Evolutionary conservation across 2,329 filamentous ascomycete species (phyloP), one percentile per base, ranked within the genome.

Genomic region (Xylaria sp.): DNA sequence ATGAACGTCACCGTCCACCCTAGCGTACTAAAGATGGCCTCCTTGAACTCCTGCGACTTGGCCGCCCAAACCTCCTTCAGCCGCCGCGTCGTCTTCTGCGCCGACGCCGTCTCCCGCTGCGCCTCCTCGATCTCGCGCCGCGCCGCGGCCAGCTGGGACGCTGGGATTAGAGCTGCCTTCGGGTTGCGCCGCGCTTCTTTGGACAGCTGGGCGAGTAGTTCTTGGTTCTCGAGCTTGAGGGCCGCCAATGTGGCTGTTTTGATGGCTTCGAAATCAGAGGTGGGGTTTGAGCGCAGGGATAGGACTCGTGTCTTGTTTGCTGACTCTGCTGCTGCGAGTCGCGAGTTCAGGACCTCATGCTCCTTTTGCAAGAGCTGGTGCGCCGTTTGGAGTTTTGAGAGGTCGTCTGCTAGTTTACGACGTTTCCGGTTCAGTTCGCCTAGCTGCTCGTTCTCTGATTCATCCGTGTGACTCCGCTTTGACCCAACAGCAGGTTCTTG

Each of bases 1-100:
- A 97, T 91, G 78, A 99, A 98, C 36, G 96, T 94, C 13, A 98
- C 89, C 60, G 95, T 95, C 91, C 94, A 99, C 0, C 96, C 96
- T 0, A 99, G 86, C 0, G 97, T 91, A 22, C 90, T 93, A 69
- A 94, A 94, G 65, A 99, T 94, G 36, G 94, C 93, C 80, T 98
- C 94, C 56, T 96, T 93, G 82, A 99, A 98, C 81, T 99, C 96
- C 73, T 92, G 89, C 0, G 92, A 94, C 79, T 98, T 99, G 72
- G 91, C 88, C 0, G 88, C 88, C 92, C 93, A 99, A 64, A 98
- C 96, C 76, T 97, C 92, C 73, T 96, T 97, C 13, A 98, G 88
- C 1, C 96, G 92, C 25, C 89, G 86, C 69, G 92, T 92, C 53
- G 92, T 90, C 80, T 97, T 99, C 71, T 96, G 91, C 44, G 90